Evolutionary conservation across 2,329 filamentous ascomycete genomes (phyloP).

Genomic region (Tolypocladium paradoxum): DNA sequence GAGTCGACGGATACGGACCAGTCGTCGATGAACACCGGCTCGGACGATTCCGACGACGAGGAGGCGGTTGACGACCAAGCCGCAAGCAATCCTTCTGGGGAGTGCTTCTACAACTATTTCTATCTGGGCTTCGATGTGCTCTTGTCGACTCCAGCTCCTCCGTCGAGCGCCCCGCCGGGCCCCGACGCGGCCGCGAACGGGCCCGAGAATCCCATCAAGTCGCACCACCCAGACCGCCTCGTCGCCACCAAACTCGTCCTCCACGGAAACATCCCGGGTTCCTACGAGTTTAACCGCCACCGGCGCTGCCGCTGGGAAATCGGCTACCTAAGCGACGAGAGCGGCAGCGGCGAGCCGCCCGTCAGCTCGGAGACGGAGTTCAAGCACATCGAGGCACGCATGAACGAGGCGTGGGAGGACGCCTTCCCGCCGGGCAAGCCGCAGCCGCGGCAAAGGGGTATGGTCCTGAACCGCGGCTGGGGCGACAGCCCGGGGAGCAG

Average conservation of each 20-base stretch:
- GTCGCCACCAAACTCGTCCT: constrained; percentile 88
- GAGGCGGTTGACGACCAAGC: constrained; percentile 47
- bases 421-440: constrained; percentile 47
- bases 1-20: constrained; percentile 63
- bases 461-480: constrained; percentile 87
- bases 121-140: constrained; percentile 89
- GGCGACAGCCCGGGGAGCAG: constrained; percentile 86
- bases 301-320: constrained; percentile 83
- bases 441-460: constrained; percentile 50
- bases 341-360: constrained; percentile 22
- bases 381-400: constrained; percentile 54
- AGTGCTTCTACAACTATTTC: constrained; percentile 97
- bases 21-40: constrained; percentile 60
- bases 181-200: constrained; percentile 9
- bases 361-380: constrained; percentile 72
- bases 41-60: constrained; percentile 54
- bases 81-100: constrained; percentile 46
- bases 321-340: constrained; percentile 39
- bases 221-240: constrained; percentile 48
- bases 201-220: constrained; percentile 23
- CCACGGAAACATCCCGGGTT: constrained; percentile 89
- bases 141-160: constrained; percentile 62
- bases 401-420: constrained; percentile 60
- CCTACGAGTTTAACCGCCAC: constrained; percentile 93
- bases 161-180: constrained; percentile 50